A percentile compares a stretch with the other conserved stretches of the same genome.
Conservation (phyloP, 148 eudicot genomes). For the Cornus controversa region DNA sequence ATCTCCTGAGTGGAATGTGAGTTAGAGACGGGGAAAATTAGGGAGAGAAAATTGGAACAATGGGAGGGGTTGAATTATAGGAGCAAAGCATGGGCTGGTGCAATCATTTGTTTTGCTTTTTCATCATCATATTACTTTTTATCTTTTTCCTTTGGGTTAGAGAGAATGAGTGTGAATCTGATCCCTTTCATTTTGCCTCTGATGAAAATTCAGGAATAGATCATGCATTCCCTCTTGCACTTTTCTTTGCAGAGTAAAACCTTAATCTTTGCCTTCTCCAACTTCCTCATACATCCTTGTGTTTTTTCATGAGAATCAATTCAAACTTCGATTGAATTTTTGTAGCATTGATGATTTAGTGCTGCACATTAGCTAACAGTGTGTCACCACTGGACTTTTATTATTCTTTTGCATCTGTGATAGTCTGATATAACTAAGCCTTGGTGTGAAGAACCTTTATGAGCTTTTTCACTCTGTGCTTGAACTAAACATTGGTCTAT, state of each 20-base stretch:
- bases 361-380: not conserved
- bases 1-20: not conserved
- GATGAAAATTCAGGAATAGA: conserved; percentile 69
- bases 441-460: not conserved
- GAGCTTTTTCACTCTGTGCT: too few species aligned
- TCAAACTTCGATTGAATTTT: not conserved
- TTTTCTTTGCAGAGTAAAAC: conserved; percentile 53
- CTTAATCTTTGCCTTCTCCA: not conserved
- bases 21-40: not conserved
- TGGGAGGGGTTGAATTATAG: conserved; percentile 30
- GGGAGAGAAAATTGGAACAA: conserved; percentile 28
- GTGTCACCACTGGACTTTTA: not conserved
- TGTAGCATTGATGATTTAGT: not conserved
- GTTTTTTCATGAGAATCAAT: not conserved
- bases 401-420: not conserved
- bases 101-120: conserved; percentile 31
- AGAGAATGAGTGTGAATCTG: conserved; percentile 18
- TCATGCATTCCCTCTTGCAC: conserved; percentile 61
- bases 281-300: conserved; percentile 6
- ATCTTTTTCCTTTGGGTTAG: conserved; percentile 12
- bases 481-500: too few species aligned
- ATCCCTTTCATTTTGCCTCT: conserved; percentile 27
- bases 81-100: conserved; percentile 41
- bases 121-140: conserved; percentile 1
- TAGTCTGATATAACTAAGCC: not conserved